Conservation (phyloP, 495 filamentous ascomycete genomes). For the Chaetomium cochliodes region DNA sequence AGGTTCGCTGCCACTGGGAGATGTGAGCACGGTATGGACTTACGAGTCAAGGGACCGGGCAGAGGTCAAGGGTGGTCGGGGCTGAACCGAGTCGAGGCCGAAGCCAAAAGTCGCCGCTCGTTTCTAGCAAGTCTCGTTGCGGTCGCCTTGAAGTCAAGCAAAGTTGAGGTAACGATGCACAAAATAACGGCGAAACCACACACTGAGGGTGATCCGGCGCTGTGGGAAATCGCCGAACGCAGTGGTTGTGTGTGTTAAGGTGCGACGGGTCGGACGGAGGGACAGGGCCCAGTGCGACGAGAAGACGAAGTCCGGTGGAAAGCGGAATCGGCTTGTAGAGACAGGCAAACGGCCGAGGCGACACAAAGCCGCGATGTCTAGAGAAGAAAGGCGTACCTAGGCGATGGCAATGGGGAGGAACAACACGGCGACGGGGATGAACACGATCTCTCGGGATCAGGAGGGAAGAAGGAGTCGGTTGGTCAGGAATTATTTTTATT, state of each 20-base stretch:
- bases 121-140: not conserved
- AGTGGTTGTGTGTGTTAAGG: slow-evolving; percentile 5
- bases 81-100: not conserved
- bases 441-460: slow-evolving; percentile 6
- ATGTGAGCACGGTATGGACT: not conserved
- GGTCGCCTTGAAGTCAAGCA: not conserved
- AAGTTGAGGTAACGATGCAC: slow-evolving; percentile 16
- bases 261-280: slow-evolving; percentile 8
- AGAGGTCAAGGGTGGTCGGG: not conserved
- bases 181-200: not conserved
- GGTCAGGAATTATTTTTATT: slow-evolving; percentile 40
- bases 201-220: slow-evolving; percentile 6
- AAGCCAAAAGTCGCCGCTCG: not conserved
- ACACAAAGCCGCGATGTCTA: slow-evolving; percentile 5
- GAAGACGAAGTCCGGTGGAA: not conserved
- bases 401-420: slow-evolving; percentile 10
- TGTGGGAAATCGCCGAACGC: slow-evolving; percentile 16
- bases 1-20: not conserved
- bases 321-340: not conserved
- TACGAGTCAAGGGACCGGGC: not conserved
- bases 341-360: not conserved
- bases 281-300: slow-evolving; percentile 7
- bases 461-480: slow-evolving; percentile 26
- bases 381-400: not conserved
- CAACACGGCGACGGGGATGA: slow-evolving; percentile 7